Evolutionary conservation across 345 rosid species (phyloP).

Genomic region (Populus euphratica): DNA sequence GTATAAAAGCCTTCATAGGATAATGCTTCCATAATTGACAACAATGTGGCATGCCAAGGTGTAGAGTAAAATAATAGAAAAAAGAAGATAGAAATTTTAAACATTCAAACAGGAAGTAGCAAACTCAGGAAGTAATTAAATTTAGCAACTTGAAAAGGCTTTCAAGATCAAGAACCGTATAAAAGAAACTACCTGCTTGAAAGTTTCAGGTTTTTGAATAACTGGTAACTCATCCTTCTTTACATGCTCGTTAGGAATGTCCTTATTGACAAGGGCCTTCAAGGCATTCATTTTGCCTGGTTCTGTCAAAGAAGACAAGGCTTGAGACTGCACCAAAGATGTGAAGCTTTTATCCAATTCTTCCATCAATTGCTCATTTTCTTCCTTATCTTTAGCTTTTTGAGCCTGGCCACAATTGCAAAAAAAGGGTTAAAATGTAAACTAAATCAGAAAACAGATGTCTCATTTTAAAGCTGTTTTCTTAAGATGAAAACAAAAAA

Average conservation of each 20-base stretch:
- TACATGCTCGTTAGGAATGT: slow-evolving; percentile 32
- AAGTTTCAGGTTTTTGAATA: slow-evolving; percentile 22
- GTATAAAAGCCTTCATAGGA: neutral
- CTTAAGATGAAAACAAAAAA: neutral
- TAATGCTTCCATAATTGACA: neutral
- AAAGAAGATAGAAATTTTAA: neutral
- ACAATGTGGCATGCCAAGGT: neutral
- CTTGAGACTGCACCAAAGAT: slow-evolving; percentile 61
- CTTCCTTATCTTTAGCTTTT: slow-evolving; percentile 82
- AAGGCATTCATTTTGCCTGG: slow-evolving; percentile 61
- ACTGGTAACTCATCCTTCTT: slow-evolving; percentile 28
- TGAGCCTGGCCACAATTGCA: slow-evolving; percentile 52
- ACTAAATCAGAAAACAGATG: neutral
- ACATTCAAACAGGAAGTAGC: neutral
- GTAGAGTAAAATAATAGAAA: neutral
- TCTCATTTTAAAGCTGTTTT: neutral
- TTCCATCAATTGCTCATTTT: slow-evolving; percentile 70
- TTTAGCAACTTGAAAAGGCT: neutral
- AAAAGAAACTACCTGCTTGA: slow-evolving; percentile 36
- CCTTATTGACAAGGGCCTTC: slow-evolving; percentile 49
- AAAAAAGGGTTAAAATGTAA: neutral
- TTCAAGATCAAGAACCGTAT: neutral
- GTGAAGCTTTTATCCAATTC: slow-evolving; percentile 69
- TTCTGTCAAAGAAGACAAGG: slow-evolving; percentile 54
- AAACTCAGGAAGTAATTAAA: neutral